A percentile compares a stretch with the other conserved stretches of the same genome.
Evolutionary conservation across 73 alveolate genomes (phyloP).

Genomic region (Paramecium sonneborni): DNA sequence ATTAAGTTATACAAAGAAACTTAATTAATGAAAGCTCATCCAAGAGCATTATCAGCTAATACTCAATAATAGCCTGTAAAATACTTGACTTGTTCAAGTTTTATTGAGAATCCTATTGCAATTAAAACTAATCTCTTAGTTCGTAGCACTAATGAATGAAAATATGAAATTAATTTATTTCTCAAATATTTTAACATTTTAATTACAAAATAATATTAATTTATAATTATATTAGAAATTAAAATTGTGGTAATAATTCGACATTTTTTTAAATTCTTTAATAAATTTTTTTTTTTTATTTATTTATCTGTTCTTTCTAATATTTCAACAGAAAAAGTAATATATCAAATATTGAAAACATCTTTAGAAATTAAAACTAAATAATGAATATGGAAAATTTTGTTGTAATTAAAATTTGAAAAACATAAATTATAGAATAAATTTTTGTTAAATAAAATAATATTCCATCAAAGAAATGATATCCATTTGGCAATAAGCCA

Average conservation of each 20-base stretch:
- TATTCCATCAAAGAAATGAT: background rate
- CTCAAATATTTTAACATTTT: background rate
- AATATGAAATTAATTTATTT: background rate
- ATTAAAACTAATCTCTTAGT: background rate
- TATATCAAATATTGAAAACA: background rate
- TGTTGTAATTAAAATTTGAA: background rate
- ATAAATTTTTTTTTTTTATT: background rate
- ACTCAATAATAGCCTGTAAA: background rate
- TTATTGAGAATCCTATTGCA: background rate
- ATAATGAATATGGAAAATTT: background rate
- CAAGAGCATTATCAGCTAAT: conserved; percentile 31
- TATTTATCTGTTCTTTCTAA: background rate
- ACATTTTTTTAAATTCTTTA: background rate
- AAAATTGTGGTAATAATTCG: background rate
- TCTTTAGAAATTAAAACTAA: background rate
- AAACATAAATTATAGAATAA: background rate
- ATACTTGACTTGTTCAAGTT: background rate
- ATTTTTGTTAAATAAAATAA: background rate
- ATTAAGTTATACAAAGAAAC: background rate
- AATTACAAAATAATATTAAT: background rate
- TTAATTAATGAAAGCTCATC: background rate
- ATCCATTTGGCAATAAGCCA: background rate
- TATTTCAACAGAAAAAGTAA: background rate
- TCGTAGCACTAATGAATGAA: background rate
- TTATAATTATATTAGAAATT: background rate